Evolutionary conservation across 345 rosid species (phyloP).

Genomic region (Pseudoturritis turrita): DNA sequence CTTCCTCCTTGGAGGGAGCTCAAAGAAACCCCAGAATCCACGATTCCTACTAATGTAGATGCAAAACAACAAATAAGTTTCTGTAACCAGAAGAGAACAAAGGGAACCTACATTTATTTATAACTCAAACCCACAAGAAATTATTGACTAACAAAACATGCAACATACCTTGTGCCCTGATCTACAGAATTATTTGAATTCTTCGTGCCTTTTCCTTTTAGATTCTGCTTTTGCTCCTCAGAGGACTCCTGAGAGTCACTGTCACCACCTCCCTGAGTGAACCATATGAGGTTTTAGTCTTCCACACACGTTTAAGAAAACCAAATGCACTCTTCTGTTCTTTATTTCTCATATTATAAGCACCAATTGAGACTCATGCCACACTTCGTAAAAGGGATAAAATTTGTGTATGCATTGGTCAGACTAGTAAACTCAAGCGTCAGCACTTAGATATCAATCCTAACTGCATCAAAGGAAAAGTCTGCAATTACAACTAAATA

Average conservation of each 20-base stretch:
- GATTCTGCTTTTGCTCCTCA: slow-evolving; percentile 40
- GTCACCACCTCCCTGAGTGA: slow-evolving; percentile 61
- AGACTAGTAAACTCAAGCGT: slow-evolving; percentile 4
- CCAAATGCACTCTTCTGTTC: slow-evolving; percentile 2
- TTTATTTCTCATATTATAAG: not conserved
- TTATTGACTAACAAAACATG: slow-evolving; percentile 3
- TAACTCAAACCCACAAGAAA: not conserved
- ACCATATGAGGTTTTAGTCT: slow-evolving; percentile 26
- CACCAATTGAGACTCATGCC: not conserved
- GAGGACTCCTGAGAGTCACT: slow-evolving; percentile 38
- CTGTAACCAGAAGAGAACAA: slow-evolving; percentile 14
- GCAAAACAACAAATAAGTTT: not conserved
- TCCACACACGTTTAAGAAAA: not conserved
- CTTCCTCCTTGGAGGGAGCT: slow-evolving; percentile 37
- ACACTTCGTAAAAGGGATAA: not conserved
- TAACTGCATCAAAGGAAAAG: not conserved
- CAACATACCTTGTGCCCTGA: slow-evolving; percentile 48
- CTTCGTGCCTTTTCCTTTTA: slow-evolving; percentile 40
- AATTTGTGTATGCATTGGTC: not conserved
- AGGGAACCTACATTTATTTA: not conserved
- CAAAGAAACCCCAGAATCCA: slow-evolving; percentile 62
- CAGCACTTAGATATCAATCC: not conserved
- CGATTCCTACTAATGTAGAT: slow-evolving; percentile 40
- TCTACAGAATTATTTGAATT: slow-evolving; percentile 30
- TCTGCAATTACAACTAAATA: slow-evolving; percentile 20